These are phyloP conservation scores for Ascodesmis nigricans DNA, from an alignment of 495 filamentous ascomycete species.

Conservation along the genomic window DNA sequence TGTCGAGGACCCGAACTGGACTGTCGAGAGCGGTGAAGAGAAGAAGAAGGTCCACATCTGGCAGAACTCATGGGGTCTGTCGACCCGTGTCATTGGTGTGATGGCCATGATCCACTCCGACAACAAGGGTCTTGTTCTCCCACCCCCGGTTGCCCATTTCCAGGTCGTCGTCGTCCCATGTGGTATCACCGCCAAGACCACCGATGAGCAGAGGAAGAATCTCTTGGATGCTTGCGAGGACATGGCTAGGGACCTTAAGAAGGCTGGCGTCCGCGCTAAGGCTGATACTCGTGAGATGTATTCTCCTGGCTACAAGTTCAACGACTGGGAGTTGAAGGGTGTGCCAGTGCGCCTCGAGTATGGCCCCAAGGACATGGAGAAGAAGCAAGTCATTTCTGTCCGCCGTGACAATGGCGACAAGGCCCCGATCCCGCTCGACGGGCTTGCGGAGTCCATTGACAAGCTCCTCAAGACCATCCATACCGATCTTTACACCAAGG, in stretches of 20 bases:
- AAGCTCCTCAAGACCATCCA: conserved; percentile 75
- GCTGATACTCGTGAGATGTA: conserved; percentile 66
- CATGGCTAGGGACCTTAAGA: conserved; percentile 39
- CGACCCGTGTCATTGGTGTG: conserved; percentile 82
- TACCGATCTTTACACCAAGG: conserved; percentile 59
- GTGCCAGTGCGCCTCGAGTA: conserved; percentile 85
- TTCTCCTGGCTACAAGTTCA: conserved; percentile 92
- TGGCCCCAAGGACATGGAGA: conserved; percentile 75
- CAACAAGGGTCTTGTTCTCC: conserved; percentile 78
- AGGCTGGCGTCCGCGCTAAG: conserved; percentile 43
- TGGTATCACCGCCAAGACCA: conserved; percentile 68
- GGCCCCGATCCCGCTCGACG: conserved; percentile 45
- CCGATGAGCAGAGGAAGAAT: conserved; percentile 47
- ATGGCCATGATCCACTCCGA: conserved; percentile 97
- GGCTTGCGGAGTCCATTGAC: conserved; percentile 48
- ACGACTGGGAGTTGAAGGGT: conserved; percentile 90
- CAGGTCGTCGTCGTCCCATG: conserved; percentile 85
- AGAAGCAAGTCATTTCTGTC: conserved; percentile 59
- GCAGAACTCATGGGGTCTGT: conserved; percentile 98
- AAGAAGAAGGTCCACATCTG: conserved; percentile 56
- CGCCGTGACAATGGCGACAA: conserved; percentile 78
- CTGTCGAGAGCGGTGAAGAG: conserved; percentile 40
- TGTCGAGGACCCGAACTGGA: conserved; percentile 68
- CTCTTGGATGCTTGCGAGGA: conserved; percentile 49
- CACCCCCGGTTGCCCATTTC: conserved; percentile 57